phyloP scores from a whole-genome alignment of 2,329 filamentous ascomycete genomes.

The Periconia macrospinosa region DNA sequence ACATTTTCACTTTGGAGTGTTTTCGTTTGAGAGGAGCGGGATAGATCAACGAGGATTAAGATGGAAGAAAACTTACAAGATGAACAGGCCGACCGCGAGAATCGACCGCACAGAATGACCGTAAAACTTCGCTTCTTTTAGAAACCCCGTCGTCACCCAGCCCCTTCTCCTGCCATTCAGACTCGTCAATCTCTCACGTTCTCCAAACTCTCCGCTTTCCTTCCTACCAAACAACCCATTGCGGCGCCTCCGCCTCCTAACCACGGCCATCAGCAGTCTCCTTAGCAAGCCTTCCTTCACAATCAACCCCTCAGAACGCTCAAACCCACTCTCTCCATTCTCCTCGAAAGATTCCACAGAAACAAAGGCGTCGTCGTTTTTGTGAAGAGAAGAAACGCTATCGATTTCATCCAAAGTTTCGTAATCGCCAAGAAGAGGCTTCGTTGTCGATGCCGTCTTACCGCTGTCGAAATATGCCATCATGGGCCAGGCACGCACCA shows the following conservation, averaged over 20 bases:
- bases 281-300: conserved; percentile 21
- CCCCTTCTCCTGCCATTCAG: background rate
- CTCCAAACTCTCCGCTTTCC: conserved; percentile 20
- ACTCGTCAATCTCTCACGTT: background rate
- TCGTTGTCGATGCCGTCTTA: background rate
- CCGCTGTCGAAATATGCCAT: background rate
- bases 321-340: conserved; percentile 26
- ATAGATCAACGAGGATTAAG: conserved; percentile 13
- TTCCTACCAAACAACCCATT: conserved; percentile 15
- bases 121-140: too few relatives aligned
- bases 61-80: conserved; percentile 34
- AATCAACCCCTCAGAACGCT: conserved; percentile 13
- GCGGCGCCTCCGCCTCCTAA: conserved; percentile 24
- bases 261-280: conserved; percentile 31
- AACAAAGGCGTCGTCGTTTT: background rate
- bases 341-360: conserved; percentile 7
- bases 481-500: background rate
- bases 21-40: too few relatives aligned
- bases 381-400: background rate
- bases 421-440: background rate
- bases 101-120: conserved; percentile 16
- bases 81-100: conserved; percentile 24
- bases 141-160: background rate
- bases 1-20: too few relatives aligned
- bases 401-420: background rate